A percentile compares a stretch with the other conserved stretches of the same genome.
These are phyloP conservation scores for Tarenaya hassleriana DNA, from an alignment of 345 rosid species.

Conservation along the genomic window DNA sequence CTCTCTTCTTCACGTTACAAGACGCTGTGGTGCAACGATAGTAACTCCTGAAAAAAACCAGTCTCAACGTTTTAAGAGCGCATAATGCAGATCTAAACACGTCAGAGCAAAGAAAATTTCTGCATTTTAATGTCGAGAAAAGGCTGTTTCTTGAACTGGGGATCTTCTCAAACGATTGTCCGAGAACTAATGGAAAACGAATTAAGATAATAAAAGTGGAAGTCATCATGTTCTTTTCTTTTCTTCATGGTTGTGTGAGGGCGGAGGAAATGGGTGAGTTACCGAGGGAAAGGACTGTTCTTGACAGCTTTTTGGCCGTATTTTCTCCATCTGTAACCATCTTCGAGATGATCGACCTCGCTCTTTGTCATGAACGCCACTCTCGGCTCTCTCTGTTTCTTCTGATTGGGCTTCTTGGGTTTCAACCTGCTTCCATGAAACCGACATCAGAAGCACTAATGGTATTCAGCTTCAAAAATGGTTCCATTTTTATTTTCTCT, in stretches of 20 bases:
- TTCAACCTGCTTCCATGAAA: too few relatives aligned
- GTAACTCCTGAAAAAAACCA: constrained; percentile 56
- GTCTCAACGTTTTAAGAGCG: neutral
- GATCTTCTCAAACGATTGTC: too few relatives aligned
- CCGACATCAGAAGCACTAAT: too few relatives aligned
- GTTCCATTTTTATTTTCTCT: too few relatives aligned
- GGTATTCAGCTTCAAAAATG: constrained; percentile 30
- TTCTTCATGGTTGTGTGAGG: too few relatives aligned
- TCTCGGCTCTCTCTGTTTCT: constrained; percentile 63
- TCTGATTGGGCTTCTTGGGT: constrained; percentile 52
- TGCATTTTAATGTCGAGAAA: too few relatives aligned
- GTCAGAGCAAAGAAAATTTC: neutral
- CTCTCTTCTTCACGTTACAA: constrained; percentile 90
- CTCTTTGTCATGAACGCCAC: constrained; percentile 93
- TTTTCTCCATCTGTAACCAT: constrained; percentile 94
- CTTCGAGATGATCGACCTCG: constrained; percentile 82
- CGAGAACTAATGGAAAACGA: too few relatives aligned
- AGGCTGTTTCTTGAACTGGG: too few relatives aligned
- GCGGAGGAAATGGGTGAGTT: too few relatives aligned
- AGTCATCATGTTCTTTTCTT: too few relatives aligned
- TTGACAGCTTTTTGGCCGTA: constrained; percentile 96
- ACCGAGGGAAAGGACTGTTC: constrained; percentile 90
- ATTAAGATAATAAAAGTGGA: constrained; percentile 3
- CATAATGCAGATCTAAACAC: neutral
- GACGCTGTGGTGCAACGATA: constrained; percentile 87